A percentile compares a stretch with the other conserved stretches of the same genome.
These are phyloP conservation scores for Neltuma alba DNA, from an alignment of 306 rosid genomes.

Conservation along the genomic window DNA sequence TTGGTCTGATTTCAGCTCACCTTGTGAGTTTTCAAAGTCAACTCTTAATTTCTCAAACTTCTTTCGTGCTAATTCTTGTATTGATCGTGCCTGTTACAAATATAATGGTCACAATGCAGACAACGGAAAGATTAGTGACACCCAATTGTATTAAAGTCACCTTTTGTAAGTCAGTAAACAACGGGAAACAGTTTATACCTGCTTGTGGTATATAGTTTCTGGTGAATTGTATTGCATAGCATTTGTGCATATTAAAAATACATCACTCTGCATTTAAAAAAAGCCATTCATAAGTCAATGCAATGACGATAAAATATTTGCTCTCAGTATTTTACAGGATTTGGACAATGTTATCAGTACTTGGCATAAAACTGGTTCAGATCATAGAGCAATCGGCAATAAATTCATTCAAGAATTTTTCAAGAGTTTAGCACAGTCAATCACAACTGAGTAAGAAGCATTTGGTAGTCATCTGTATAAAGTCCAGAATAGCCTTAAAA, in stretches of 20 bases:
- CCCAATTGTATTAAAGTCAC: neutral
- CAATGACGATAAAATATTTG: slow-evolving; percentile 18
- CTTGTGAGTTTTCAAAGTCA: slow-evolving; percentile 59
- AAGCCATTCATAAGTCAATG: slow-evolving; percentile 37
- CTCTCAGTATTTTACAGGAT: slow-evolving; percentile 22
- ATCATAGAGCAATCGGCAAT: slow-evolving; percentile 28
- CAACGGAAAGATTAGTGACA: slow-evolving; percentile 20
- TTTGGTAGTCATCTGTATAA: neutral
- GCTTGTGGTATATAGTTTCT: slow-evolving; percentile 91
- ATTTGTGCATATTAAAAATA: slow-evolving; percentile 86
- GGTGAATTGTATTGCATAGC: slow-evolving; percentile 95
- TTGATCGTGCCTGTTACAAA: slow-evolving; percentile 77
- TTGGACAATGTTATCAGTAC: slow-evolving; percentile 1
- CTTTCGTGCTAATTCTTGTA: slow-evolving; percentile 88
- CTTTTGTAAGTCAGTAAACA: slow-evolving; percentile 5
- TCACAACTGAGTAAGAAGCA: neutral
- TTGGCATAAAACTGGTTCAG: slow-evolving; percentile 5
- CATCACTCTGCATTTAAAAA: slow-evolving; percentile 79
- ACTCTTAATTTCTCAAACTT: slow-evolving; percentile 82
- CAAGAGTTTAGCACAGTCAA: neutral
- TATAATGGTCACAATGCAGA: slow-evolving; percentile 30
- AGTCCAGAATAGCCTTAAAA: slow-evolving; percentile 1
- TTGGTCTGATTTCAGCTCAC: slow-evolving; percentile 75
- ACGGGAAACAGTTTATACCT: slow-evolving; percentile 52
- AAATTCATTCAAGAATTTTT: slow-evolving; percentile 5